Evolutionary conservation across 352 stramenopile genomes (phyloP), one percentile per base, ranked within the genome.

Genomic region (Globisporangium splendens): DNA sequence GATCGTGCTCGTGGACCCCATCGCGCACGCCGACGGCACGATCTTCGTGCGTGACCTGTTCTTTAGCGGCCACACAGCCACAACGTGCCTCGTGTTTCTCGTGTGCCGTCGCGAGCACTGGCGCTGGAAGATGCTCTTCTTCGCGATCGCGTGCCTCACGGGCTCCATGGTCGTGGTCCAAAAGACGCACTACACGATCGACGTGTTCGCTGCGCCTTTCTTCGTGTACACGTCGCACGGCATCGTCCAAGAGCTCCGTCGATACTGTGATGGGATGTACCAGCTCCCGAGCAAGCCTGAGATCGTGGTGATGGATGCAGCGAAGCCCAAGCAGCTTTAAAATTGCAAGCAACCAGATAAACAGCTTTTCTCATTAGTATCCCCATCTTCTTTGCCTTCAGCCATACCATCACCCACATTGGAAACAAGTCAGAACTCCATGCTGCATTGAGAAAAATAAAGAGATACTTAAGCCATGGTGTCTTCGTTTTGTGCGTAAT

Each of bases 41-140:
- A 51, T 69, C 18, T 54, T 78, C 15, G 67, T 78, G 18, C 58
- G 64, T 28, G 66, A 74, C 42, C 51, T 78, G 17, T 75, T 78
- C 50, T 78, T 78, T 55, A 75, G 67, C 18, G 67, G 66, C 41
- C 70, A 75, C 52, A 78, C 66, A 1, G 66, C 69, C 1, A 72
- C 65, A 3, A 72, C 61, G n/a, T 74, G 65, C 44, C 46, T 68
- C 35, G 52, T 65, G 31, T 76, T 76, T 46, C 54, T 76, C 28
- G 54, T 61, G 7, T 60, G 58, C 12, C 61, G 65, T 13, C 65
- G 65, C 43, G 57, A 68, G 13, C 60, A 79, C 47, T 46, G 43
- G 24, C 35, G 24, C 31, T 76, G 68, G 68, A 70, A 69, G 48
- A 2, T 46, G 1, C 48, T 68, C 2, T 74, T 79, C 41, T 58